Evolutionary conservation across 2,329 filamentous ascomycete genomes (phyloP).

Genomic region (Aspergillus sergii): DNA sequence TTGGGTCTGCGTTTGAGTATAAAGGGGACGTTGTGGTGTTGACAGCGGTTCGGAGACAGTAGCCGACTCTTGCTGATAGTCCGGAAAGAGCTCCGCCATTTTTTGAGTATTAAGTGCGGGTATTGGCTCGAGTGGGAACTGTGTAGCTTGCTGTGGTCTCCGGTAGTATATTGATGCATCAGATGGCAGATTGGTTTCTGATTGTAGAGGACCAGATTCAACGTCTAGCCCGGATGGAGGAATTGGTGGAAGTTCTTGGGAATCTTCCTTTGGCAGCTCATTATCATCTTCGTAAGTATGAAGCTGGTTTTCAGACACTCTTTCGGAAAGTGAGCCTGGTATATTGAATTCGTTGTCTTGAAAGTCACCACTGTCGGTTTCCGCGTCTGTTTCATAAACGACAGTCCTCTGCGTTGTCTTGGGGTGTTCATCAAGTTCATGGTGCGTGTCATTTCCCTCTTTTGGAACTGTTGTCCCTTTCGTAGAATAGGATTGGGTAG

Average conservation of each 20-base stretch:
- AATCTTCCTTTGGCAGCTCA: slow-evolving; percentile 26
- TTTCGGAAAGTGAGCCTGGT: slow-evolving; percentile 13
- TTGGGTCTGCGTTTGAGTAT: slow-evolving; percentile 21
- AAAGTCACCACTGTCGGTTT: slow-evolving; percentile 37
- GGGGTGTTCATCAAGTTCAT: background rate
- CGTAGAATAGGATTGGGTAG: slow-evolving; percentile 6
- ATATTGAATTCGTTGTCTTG: slow-evolving; percentile 24
- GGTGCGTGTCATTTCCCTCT: background rate
- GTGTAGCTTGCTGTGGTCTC: slow-evolving; percentile 37
- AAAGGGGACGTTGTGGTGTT: slow-evolving; percentile 2
- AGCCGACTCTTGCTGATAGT: slow-evolving; percentile 17
- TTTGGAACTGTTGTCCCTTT: background rate
- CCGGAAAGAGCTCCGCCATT: slow-evolving; percentile 42
- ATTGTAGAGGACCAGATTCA: slow-evolving; percentile 25
- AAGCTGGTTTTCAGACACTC: background rate
- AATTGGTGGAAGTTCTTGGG: slow-evolving; percentile 35
- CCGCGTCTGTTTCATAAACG: slow-evolving; percentile 47
- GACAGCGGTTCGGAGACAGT: slow-evolving; percentile 12
- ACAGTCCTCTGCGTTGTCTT: slow-evolving; percentile 32
- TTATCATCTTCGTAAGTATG: slow-evolving; percentile 11
- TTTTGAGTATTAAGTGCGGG: slow-evolving; percentile 40
- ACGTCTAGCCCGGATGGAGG: slow-evolving; percentile 25
- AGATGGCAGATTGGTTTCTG: slow-evolving; percentile 34
- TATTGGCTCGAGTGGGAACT: slow-evolving; percentile 40
- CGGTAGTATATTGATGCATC: slow-evolving; percentile 43